Conservation (phyloP, 1,284 basidiomycete species). For the Leccinum fallax region DNA sequence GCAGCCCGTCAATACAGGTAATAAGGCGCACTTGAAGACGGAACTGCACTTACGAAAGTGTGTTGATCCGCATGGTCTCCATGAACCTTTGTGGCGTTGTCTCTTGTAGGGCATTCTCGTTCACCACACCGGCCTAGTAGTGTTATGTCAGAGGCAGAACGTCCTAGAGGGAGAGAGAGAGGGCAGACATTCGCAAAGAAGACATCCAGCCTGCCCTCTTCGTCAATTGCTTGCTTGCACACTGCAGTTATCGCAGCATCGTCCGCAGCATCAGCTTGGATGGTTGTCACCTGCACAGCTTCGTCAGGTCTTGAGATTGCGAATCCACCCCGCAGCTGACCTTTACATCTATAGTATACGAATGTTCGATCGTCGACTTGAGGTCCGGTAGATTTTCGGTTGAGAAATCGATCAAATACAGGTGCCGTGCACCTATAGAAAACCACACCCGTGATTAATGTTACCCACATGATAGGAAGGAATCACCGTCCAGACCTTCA, state of each 20-base stretch:
- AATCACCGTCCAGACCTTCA: slow-evolving; percentile 56
- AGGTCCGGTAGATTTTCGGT: slow-evolving; percentile 72
- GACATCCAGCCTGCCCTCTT: slow-evolving; percentile 87
- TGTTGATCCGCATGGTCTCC: slow-evolving; percentile 80
- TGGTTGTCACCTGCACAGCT: slow-evolving; percentile 58
- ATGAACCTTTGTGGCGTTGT: slow-evolving; percentile 70
- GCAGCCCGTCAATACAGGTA: slow-evolving; percentile 8
- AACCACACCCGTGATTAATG: slow-evolving; percentile 10
- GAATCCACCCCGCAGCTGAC: slow-evolving; percentile 39
- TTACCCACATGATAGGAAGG: neutral
- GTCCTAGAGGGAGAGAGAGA: neutral
- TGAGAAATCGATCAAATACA: slow-evolving; percentile 85
- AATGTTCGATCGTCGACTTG: slow-evolving; percentile 59
- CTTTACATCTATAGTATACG: slow-evolving; percentile 75
- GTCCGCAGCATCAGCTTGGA: slow-evolving; percentile 84
- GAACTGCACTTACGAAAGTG: slow-evolving; percentile 66
- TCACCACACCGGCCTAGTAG: slow-evolving; percentile 64
- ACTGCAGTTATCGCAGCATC: slow-evolving; percentile 69
- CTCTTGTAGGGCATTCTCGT: slow-evolving; percentile 49
- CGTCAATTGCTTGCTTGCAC: slow-evolving; percentile 72
- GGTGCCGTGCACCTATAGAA: slow-evolving; percentile 72
- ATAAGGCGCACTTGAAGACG: neutral
- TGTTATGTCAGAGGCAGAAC: slow-evolving; percentile 8
- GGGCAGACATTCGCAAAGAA: slow-evolving; percentile 88
- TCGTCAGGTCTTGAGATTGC: slow-evolving; percentile 13